A percentile compares a stretch with the other conserved stretches of the same genome.
phyloP scores from a whole-genome alignment of 441 rosid species.

The Capsella rubella region DNA sequence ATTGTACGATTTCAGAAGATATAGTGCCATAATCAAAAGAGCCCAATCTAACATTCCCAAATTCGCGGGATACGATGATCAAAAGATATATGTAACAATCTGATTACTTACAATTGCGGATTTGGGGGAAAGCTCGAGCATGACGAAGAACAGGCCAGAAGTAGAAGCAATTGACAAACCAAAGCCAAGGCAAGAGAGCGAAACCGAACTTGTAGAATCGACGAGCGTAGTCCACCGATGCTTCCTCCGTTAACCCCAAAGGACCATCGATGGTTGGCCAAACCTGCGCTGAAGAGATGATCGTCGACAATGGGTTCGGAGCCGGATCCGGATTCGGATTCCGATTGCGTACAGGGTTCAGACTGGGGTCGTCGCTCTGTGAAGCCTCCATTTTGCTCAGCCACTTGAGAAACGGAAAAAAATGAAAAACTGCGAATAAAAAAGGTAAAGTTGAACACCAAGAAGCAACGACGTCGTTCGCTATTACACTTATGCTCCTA shows the following conservation, averaged over 20 bases:
- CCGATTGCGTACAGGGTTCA: constrained; percentile 30
- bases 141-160: constrained; percentile 98
- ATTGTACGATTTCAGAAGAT: background rate
- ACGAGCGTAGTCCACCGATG: constrained; percentile 78
- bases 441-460: background rate
- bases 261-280: constrained; percentile 99
- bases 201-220: constrained; percentile 86
- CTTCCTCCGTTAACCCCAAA: constrained; percentile 89
- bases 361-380: constrained; percentile 45
- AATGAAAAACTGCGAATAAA: background rate
- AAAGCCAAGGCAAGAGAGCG: constrained; percentile 88
- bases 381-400: constrained; percentile 63
- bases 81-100: background rate
- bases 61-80: constrained; percentile 1
- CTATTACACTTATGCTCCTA: background rate
- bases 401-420: background rate
- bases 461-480: constrained; percentile 19
- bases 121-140: constrained; percentile 79
- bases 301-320: constrained; percentile 44
- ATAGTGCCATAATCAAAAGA: background rate
- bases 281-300: constrained; percentile 58
- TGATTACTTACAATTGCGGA: constrained; percentile 67
- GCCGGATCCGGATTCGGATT: constrained; percentile 32
- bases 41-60: constrained; percentile 8
- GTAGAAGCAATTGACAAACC: constrained; percentile 99